Evolutionary conservation across 73 alveolate species (phyloP), one percentile per base, ranked within the genome.

Genomic region (Breviolum minutum): DNA sequence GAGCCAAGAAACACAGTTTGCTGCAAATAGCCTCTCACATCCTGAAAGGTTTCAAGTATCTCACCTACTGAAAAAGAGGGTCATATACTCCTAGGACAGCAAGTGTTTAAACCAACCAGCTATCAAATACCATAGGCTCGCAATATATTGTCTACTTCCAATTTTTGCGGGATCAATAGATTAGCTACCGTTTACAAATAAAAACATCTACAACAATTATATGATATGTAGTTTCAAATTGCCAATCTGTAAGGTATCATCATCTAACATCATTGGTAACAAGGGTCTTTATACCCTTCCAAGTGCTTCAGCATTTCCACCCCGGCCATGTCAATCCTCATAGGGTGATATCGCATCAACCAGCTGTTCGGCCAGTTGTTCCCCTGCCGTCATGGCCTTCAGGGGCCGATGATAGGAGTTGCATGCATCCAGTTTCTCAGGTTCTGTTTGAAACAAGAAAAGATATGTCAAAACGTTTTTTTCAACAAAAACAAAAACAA

Each of bases 1-100:
- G 63, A 14, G 87, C 77, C 96, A 40, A 54, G 96, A 10, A 6
- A 30, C 96, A 90, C 96, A 2, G 96, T 69, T 76, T 90, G 96
- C 54, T 90, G 96, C 82, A 90, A 40, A 87, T 90, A 90, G 2
- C 96, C 96, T n/a, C 87, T 70, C n/a, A 90, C 96, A 48, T 90
- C 96, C 96, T 90, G 74, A 32, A 60, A 62, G 29, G 85, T 74
- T 2, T 2, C 77, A 68, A 22, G 77, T 17, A 68, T 68, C 77
- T 22, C 77, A 68, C 17, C 77, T 0, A 68, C 3, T 2, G 77
- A 68, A 17, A 68, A 68, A 14, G 24, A 68, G 24, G 77, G 77
- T 40, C 54, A 40, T 40, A 40, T 40, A 68, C 77, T 17, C 24
- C 77, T 17, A 66, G 17, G 54, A 40, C 54, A 40, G n/a, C n/a